phyloP scores from a whole-genome alignment of 495 filamentous ascomycete species.

The Haplographium delicatum region DNA sequence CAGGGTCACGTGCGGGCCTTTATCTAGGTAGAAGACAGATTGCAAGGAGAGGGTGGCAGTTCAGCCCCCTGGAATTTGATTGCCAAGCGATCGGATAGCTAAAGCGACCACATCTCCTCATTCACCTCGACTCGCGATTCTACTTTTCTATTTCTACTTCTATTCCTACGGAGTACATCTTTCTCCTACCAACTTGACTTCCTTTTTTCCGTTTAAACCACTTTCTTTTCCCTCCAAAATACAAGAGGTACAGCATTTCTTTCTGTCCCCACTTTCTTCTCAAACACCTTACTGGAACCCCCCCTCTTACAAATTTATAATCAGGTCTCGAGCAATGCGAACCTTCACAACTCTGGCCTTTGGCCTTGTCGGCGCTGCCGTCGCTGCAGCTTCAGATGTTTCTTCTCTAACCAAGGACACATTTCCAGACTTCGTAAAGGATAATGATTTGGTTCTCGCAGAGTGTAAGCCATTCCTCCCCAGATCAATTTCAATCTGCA shows the following conservation, averaged over 20 bases:
- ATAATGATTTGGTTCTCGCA: conserved; percentile 75
- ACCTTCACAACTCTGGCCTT: conserved; percentile 52
- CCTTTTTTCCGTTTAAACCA: not conserved
- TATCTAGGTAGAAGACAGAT: no score
- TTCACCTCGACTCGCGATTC: not conserved
- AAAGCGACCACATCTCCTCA: conserved; percentile 22
- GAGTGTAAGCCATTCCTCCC: conserved; percentile 55
- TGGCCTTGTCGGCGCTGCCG: conserved; percentile 54
- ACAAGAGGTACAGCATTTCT: not conserved
- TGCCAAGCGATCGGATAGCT: no score
- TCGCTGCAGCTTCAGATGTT: conserved; percentile 68
- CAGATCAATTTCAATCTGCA: conserved; percentile 6
- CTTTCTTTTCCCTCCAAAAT: conserved; percentile 2
- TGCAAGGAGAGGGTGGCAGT: no score
- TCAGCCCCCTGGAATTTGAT: no score
- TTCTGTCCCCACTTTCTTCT: not conserved
- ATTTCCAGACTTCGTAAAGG: conserved; percentile 78
- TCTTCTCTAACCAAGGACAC: conserved; percentile 76
- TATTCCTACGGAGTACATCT: not conserved
- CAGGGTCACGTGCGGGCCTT: no score
- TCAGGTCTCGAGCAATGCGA: conserved; percentile 49
- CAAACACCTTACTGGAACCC: no score
- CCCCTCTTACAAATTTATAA: not conserved
- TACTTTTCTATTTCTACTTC: no score
- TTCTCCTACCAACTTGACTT: no score